Evolutionary conservation across 306 rosid genomes (phyloP), one percentile per base, ranked within the genome.

Genomic region (Fragaria nilgerrensis): DNA sequence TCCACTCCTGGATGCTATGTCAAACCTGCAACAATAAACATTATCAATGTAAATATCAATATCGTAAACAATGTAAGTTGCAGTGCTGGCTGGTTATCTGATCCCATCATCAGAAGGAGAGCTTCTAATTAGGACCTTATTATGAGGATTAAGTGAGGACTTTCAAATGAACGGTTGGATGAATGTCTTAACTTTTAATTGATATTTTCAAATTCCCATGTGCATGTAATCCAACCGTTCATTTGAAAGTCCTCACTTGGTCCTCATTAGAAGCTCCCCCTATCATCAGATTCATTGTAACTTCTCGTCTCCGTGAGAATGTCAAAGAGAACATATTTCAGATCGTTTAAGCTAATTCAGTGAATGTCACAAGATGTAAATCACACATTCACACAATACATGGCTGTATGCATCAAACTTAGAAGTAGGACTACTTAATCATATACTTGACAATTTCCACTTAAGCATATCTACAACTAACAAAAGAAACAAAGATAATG

Each of bases 1-100:
- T 53, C 87, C 91, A 81, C 96, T 86, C 71, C 96, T 81, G 19
- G 97, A 94, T 75, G 86, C 94, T 47, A 90, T 37, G 79, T 80
- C 89, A 85, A 85, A 94, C 96, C 97, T 92, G 87, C 70, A 70
- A 53, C 58, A 43, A 1, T 58, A 63, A 68, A 32, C 43, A 53
- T 71, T 71, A 78, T 55, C 68, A 45, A n/a, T 47, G 63, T 49
- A 1, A 41, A 65, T 67, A 75, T 52, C 47, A 19, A 47, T 44
- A 41, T 27, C 1, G 50, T 29, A 23, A 37, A 12, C 48, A 17
- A 53, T 8, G 17, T 74, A 59, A 49, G 7, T 64, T 12, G 55
- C 22, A 45, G 78, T 13, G 39, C 65, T 36, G 12, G 39, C 49
- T 34, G 11, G 22, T 22, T 32, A 32, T 32, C 36, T 32, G 36